Percentiles rank a stretch among this genome's conserved stretches.
Evolutionary conservation across 768 basidiomycete species (phyloP).

Genomic region (Paxillus involutus): DNA sequence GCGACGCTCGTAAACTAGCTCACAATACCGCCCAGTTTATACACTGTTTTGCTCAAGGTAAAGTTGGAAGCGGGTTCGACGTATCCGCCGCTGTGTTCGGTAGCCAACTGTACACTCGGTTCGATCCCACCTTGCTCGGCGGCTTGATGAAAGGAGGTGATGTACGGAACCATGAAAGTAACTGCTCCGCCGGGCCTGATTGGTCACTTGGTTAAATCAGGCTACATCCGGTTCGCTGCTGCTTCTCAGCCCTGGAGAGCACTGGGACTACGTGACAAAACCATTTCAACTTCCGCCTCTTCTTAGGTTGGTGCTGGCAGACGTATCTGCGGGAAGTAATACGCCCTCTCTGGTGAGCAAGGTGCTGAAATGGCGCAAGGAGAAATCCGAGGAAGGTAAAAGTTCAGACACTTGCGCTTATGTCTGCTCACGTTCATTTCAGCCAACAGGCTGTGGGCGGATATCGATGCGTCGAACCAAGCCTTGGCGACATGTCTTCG

Average conservation of each 20-base stretch:
- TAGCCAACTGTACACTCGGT: constrained; percentile 89
- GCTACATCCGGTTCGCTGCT: constrained; percentile 5
- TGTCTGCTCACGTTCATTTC: constrained; percentile 4
- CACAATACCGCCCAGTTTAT: constrained; percentile 95
- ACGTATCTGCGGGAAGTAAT: constrained; percentile 94
- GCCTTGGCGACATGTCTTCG: constrained; percentile 53
- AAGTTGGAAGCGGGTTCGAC: constrained; percentile 97
- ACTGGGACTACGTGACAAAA: constrained; percentile 71
- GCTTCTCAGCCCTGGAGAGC: constrained; percentile 50
- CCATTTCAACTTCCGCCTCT: constrained; percentile 83
- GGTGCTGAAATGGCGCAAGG: constrained; percentile 86
- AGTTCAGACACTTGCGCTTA: not conserved
- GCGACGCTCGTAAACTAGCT: constrained; percentile 58
- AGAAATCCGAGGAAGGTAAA: constrained; percentile 56
- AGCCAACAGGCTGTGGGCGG: constrained; percentile 69
- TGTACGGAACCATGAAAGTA: constrained; percentile 14
- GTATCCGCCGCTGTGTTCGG: constrained; percentile 93
- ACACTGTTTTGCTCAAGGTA: constrained; percentile 96
- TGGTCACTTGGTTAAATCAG: constrained; percentile 10
- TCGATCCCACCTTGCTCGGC: constrained; percentile 55
- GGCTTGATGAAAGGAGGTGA: constrained; percentile 21
- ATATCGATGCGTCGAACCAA: constrained; percentile 62
- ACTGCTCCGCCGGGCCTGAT: not conserved
- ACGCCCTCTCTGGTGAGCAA: constrained; percentile 92
- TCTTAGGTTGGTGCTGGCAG: constrained; percentile 85